Evolutionary conservation across 306 rosid species (phyloP), one percentile per base, ranked within the genome.

Genomic region (Glycine soja): DNA sequence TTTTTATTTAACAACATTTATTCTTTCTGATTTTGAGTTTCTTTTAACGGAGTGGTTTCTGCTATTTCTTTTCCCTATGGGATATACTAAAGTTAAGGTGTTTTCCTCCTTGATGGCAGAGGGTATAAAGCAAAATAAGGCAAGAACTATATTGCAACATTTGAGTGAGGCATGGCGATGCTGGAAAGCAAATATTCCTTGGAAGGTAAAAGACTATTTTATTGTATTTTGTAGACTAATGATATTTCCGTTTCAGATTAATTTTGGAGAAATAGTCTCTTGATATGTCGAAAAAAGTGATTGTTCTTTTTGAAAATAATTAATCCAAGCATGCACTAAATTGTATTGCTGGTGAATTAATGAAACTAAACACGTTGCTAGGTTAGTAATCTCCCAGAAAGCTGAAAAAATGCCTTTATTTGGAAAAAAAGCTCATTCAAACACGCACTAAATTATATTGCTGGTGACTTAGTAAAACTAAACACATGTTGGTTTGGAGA

Each of bases 121-220:
- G 97, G 99, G 99, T 38, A 96, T 96, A 34, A 96, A 93, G 90
- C 99, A 93, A 86, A 96, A 96, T 61, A 93, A 96, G 86, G 99
- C 99, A 61, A 91, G 98, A 68, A 93, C 97, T 30, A 96, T 96
- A 54, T 88, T 96, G 90, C 99, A 96, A 78, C 99, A 96, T 88
- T 80, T 96, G 83, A 96, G 99, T 86, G 99, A 96, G 87, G 99
- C 99, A 5, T 96, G 99, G 99, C 94, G 99, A 13, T 96, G 99
- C 72, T 96, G 99, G 99, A 96, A 93, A 81, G 99, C 99, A 59
- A 96, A 96, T 83, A 96, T 96, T 88, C 99, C 99, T 54, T 96
- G 99, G 99, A 93, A 96, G 99, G 97, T 90, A 85, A 63, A 19
- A 10, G 8, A 3, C 38, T 52, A 18, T 67, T 51, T 59, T 4